These are phyloP conservation scores for Suillus discolor DNA, from an alignment of 768 basidiomycete genomes.

Conservation along the genomic window DNA sequence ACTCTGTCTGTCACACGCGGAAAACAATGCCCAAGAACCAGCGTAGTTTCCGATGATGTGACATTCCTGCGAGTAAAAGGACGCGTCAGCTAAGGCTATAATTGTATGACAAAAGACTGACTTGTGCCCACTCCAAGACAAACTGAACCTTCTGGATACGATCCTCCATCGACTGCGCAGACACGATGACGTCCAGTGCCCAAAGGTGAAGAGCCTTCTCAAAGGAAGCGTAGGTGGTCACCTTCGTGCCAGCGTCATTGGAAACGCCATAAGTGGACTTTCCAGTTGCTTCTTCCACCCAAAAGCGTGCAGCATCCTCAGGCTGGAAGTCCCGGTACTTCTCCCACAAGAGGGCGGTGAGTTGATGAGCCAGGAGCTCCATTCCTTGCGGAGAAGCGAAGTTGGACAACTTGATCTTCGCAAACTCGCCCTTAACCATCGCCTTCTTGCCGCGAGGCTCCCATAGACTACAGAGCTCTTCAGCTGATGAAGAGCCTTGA, in stretches of 20 bases:
- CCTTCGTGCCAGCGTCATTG: slow-evolving; percentile 28
- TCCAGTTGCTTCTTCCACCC: slow-evolving; percentile 34
- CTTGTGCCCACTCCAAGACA: slow-evolving; percentile 49
- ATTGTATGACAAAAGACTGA: slow-evolving; percentile 21
- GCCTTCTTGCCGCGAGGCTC: slow-evolving; percentile 29
- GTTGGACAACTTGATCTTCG: slow-evolving; percentile 30
- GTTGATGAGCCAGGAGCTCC: slow-evolving; percentile 47
- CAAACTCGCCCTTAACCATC: slow-evolving; percentile 31
- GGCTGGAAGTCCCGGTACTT: slow-evolving; percentile 44
- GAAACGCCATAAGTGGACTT: slow-evolving; percentile 14
- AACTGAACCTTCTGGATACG: slow-evolving; percentile 37
- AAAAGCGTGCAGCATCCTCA: slow-evolving; percentile 43
- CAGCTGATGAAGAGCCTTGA: slow-evolving; percentile 19
- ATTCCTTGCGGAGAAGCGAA: slow-evolving; percentile 41
- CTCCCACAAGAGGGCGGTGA: slow-evolving; percentile 42
- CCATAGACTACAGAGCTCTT: slow-evolving; percentile 24
- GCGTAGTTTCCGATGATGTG: slow-evolving; percentile 49
- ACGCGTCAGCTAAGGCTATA: slow-evolving; percentile 6
- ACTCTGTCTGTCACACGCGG: slow-evolving; percentile 43
- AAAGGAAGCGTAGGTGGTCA: slow-evolving; percentile 35
- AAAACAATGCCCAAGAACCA: slow-evolving; percentile 41
- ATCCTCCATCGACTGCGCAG: slow-evolving; percentile 21
- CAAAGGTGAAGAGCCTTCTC: slow-evolving; percentile 42
- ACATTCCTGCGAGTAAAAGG: slow-evolving; percentile 39
- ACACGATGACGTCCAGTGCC: slow-evolving; percentile 40